These are phyloP conservation scores for Euphrasia arctica DNA, from an alignment of 305 asterid species.

Conservation along the genomic window DNA sequence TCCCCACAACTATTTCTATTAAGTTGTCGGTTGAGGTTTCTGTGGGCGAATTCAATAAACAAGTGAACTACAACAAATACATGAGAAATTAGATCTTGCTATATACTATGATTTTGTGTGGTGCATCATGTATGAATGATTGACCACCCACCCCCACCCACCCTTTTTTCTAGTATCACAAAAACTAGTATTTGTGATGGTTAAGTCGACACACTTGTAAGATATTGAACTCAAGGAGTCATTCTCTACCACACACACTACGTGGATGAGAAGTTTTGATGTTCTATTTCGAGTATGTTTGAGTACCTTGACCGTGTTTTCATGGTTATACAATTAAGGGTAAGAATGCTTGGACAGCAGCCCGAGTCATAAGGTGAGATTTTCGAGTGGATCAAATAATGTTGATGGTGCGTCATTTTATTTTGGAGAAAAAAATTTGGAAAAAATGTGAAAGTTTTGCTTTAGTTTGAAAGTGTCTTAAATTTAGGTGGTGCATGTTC, in stretches of 20 bases:
- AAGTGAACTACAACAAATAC: not conserved
- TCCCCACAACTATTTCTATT: not conserved
- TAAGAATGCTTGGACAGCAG: not conserved
- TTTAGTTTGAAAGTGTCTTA: not conserved
- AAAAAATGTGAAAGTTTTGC: not conserved
- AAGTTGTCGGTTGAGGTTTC: not conserved
- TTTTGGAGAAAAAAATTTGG: too few species aligned
- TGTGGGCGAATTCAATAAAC: not conserved
- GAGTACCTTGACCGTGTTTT: not conserved
- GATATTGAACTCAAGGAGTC: not conserved
- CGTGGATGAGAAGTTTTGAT: not conserved
- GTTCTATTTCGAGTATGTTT: not conserved
- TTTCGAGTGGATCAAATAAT: not conserved
- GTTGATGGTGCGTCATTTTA: not conserved
- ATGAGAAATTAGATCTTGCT: too few species aligned
- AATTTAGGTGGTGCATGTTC: not conserved
- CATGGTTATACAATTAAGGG: not conserved
- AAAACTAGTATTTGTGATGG: too few species aligned
- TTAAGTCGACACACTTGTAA: not conserved
- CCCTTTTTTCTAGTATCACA: too few species aligned
- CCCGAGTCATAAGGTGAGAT: too few species aligned
- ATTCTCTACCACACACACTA: not conserved
- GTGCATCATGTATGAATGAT: not conserved
- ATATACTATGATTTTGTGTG: too few species aligned
- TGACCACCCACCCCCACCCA: too few species aligned